Evolutionary conservation across 169 alveolate species (phyloP).

Genomic region (Cardiosporidium cionae): DNA sequence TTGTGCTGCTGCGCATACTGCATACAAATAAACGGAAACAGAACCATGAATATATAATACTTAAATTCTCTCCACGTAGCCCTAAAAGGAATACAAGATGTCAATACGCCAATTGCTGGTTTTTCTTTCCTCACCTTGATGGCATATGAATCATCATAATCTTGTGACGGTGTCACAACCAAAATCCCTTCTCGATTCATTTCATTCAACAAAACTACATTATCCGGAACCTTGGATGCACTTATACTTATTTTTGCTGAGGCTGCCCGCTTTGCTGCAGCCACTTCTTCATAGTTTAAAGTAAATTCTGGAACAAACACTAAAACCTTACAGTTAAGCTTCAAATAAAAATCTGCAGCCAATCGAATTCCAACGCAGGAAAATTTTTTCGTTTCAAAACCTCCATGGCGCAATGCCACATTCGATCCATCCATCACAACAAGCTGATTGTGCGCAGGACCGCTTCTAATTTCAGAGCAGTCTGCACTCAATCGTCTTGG

Average conservation of each 20-base stretch:
- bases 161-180: slow-evolving; percentile 28
- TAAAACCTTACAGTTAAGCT: slow-evolving; percentile 18
- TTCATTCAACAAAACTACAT: not conserved
- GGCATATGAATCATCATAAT: slow-evolving; percentile 32
- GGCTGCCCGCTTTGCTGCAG: slow-evolving; percentile 20
- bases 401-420: slow-evolving; percentile 39
- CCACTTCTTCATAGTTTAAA: slow-evolving; percentile 9
- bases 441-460: not conserved
- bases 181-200: slow-evolving; percentile 17
- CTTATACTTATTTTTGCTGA: not conserved
- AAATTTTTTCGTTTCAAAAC: not conserved
- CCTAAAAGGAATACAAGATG: too few relatives aligned
- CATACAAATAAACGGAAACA: not conserved
- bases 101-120: not conserved
- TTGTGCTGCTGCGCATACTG: slow-evolving; percentile 32
- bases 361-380: slow-evolving; percentile 6
- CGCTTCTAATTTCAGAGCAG: too few relatives aligned
- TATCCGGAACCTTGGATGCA: slow-evolving; percentile 15
- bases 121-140: slow-evolving; percentile 2
- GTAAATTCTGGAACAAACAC: slow-evolving; percentile 35
- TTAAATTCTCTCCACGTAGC: too few relatives aligned
- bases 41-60: not conserved
- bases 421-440: slow-evolving; percentile 35
- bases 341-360: slow-evolving; percentile 1
- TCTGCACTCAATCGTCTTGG: too few relatives aligned